Evolutionary conservation across 306 rosid genomes (phyloP).

Genomic region (Cicer pinnatifidum): DNA sequence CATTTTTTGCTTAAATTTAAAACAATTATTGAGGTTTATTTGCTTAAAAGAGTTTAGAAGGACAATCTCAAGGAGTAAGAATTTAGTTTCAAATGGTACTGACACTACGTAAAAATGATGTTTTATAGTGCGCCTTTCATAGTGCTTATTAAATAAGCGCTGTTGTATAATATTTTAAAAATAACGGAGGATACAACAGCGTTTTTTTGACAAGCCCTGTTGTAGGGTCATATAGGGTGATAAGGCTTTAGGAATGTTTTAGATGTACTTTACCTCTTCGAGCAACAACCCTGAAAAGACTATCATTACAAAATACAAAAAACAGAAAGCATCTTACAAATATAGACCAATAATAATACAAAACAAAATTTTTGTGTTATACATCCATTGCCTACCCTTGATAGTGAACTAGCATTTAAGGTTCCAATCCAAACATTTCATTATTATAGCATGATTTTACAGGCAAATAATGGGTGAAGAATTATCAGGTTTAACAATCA

Average conservation of each 20-base stretch:
- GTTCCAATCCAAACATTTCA: slow-evolving; percentile 35
- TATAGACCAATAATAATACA: background rate
- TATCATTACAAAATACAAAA: slow-evolving; percentile 19
- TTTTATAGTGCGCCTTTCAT: too few relatives aligned
- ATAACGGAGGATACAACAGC: too few relatives aligned
- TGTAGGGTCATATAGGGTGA: too few relatives aligned
- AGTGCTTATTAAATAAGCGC: too few relatives aligned
- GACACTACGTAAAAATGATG: too few relatives aligned
- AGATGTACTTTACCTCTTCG: background rate
- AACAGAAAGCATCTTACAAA: background rate
- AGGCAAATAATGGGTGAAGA: slow-evolving; percentile 97
- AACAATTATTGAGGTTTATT: background rate
- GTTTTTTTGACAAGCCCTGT: too few relatives aligned
- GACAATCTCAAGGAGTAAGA: background rate
- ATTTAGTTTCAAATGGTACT: slow-evolving; percentile 15
- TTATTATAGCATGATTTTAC: slow-evolving; percentile 39
- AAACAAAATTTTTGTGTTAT: slow-evolving; percentile 1
- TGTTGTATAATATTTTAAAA: too few relatives aligned
- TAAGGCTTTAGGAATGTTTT: background rate
- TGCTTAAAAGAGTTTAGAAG: background rate
- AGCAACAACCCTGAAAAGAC: slow-evolving; percentile 3
- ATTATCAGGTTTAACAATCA: slow-evolving; percentile 67
- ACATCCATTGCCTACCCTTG: slow-evolving; percentile 15
- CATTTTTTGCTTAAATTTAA: background rate
- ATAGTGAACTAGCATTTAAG: slow-evolving; percentile 34